Evolutionary conservation across 805 yeast species (phyloP), one percentile per base, ranked within the genome.

Genomic region (Debaryomyces maramus): DNA sequence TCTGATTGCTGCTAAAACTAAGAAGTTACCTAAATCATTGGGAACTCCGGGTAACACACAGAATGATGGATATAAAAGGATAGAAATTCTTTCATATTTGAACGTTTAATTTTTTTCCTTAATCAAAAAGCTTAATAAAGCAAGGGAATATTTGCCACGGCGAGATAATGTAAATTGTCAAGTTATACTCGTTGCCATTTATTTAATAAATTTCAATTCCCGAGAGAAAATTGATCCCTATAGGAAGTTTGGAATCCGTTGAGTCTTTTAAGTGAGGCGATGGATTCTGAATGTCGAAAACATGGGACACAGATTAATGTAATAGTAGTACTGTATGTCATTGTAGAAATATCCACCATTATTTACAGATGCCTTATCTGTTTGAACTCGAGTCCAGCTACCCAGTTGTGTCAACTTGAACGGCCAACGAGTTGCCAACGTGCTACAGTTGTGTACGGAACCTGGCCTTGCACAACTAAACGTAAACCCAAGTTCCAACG

Each of bases 91-190:
- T 13, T 10, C 19, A 13, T n/a, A 20, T 20, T 33, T 33, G 10
- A 22, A n/a, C 11, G 35, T 37, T 36, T 33, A 16, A 20, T 52
- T 56, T 55, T 55, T 52, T 58, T 59, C 70, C 58, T 55, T 61
- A 77, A 77, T 77, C 81, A 77, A 78, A 78, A 78, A 77, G 77
- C 61, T 60, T 60, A 55, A 53, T 60, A 56, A 56, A 53, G 56
- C 53, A 55, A 70, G 83, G 78, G 80, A 75, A 67, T 66, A 67
- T 73, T 75, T 78, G 83, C 83, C 83, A 78, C 83, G 83, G 68
- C 82, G 82, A 65, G 75, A 63, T 72, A 71, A 75, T 72, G 78
- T 63, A 72, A 44, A 72, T 70, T 69, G 70, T 73, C 81, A 75
- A 76, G 80, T 76, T 72, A 70, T 67, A 63, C 69, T 63, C 82